phyloP scores from a whole-genome alignment of 805 yeast genomes.

The Candida xyloterini region DNA sequence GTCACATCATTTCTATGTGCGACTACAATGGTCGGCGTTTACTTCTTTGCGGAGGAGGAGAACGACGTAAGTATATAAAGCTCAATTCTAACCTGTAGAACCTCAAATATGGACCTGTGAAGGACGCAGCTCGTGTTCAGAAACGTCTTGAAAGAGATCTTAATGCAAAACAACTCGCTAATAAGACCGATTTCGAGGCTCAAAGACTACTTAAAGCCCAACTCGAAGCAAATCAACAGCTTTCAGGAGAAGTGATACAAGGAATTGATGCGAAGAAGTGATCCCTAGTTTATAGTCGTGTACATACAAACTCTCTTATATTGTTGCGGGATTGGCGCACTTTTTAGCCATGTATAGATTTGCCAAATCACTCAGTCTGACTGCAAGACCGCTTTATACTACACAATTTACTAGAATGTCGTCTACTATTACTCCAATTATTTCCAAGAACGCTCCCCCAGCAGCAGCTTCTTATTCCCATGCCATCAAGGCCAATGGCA shows the following conservation, averaged over 20 bases:
- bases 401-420: constrained; percentile 31
- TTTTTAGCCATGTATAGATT: constrained; percentile 7
- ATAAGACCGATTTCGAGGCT: constrained; percentile 61
- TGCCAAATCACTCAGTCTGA: constrained; percentile 2
- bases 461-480: constrained; percentile 97
- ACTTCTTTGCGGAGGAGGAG: constrained; percentile 65
- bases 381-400: constrained; percentile 9
- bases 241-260: constrained; percentile 48
- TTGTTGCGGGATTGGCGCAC: not conserved
- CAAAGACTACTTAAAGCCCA: constrained; percentile 60
- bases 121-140: constrained; percentile 67
- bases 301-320: constrained; percentile 3
- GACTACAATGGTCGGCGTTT: constrained; percentile 65
- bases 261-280: constrained; percentile 34
- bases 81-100: constrained; percentile 36
- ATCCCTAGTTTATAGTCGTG: constrained; percentile 7
- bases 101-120: constrained; percentile 78
- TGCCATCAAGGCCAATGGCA: constrained; percentile 88
- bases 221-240: constrained; percentile 60
- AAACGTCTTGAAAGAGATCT: constrained; percentile 38
- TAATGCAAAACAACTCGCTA: constrained; percentile 44
- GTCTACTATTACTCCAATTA: constrained; percentile 42
- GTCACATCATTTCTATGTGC: constrained; percentile 52
- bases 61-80: constrained; percentile 44
- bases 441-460: constrained; percentile 81